phyloP scores from a whole-genome alignment of 176 grass and related monocot species.

The Puya raimondii region DNA sequence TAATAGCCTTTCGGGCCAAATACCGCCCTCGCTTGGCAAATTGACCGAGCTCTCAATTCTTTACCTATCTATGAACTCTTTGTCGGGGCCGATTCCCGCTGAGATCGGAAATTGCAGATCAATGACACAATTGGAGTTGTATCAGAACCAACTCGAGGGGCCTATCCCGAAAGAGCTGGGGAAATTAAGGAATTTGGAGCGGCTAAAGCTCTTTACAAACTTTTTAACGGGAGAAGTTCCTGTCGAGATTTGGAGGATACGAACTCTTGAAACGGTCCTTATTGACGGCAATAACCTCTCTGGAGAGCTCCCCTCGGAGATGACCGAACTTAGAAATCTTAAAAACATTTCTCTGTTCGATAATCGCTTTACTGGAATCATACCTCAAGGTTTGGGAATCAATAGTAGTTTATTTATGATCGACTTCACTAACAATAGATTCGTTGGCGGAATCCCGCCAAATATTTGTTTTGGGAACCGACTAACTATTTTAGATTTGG shows the following conservation, averaged over 20 bases:
- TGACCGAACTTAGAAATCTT: constrained; percentile 38
- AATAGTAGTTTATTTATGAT: constrained; percentile 33
- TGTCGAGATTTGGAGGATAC: constrained; percentile 50
- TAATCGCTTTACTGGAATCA: constrained; percentile 51
- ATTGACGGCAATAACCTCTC: constrained; percentile 34
- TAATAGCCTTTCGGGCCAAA: constrained; percentile 49
- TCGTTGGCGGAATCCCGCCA: constrained; percentile 56
- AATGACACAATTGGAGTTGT: constrained; percentile 32
- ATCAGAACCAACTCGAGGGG: constrained; percentile 43
- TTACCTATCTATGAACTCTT: constrained; percentile 52
- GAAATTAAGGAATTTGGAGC: constrained; percentile 29
- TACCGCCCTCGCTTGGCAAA: constrained; percentile 44
- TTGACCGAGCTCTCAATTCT: constrained; percentile 43
- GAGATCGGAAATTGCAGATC: constrained; percentile 37
- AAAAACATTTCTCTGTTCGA: constrained; percentile 35
- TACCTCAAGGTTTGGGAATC: constrained; percentile 42
- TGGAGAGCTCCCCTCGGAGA: constrained; percentile 33
- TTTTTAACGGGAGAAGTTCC: constrained; percentile 41
- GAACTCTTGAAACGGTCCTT: constrained; percentile 32
- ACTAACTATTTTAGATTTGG: constrained; percentile 41
- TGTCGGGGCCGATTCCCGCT: constrained; percentile 58
- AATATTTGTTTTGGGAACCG: constrained; percentile 58
- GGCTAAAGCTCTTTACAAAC: constrained; percentile 36
- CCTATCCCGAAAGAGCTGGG: constrained; percentile 40
- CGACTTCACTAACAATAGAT: constrained; percentile 52